Base-by-base conservation (phyloP, 164 flowering plant genomes). In the Brasenia schreberi region DNA sequence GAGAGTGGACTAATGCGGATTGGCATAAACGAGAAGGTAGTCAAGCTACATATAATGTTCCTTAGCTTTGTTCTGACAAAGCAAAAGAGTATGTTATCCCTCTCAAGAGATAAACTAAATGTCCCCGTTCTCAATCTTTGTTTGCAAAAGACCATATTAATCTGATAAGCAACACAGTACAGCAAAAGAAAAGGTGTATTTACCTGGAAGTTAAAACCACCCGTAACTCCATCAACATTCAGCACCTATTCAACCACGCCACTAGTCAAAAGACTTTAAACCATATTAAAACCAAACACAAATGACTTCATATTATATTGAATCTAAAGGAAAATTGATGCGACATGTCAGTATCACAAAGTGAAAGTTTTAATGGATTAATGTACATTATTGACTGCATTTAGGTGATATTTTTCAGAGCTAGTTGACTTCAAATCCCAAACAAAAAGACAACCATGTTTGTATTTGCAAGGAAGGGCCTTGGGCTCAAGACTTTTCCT, bases 121-220 rank as follows among this genome's bases (percentile, higher is more conserved):
- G 7, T 7, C 6, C 6, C 63, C 14, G 18, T 18, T 19, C 12
- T 61, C 7, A 6, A 18, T 10, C 63, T 7, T 61, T 18, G 18
- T 42, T 59, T 0, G 7, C 12, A 7, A 59, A 42, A 10, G 62
- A 5, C 19, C 18, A 60, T 6, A 33, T 49, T 61, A 12, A 7
- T 7, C 59, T 7, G 59, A 53, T 7, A 12, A 12, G 59, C 59
- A 53, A 53, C 59, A 9, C 9, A 12, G 12, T 53, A 53, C 9
- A 33, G 14, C 33, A 6, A 44, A 60, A 59, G 2, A 67, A 12
- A 61, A 49, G n/a, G n/a, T n/a, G n/a, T n/a, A n/a, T n/a, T 77
- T 74, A 88, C 98, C 96, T 94, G 98, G 77, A 90, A 89, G 79
- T 94, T 94, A 82, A 87, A 94, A 19, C 98, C 98, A n/a, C 98